phyloP scores from a whole-genome alignment of 768 basidiomycete species.

The Rossbeevera mucosa region DNA sequence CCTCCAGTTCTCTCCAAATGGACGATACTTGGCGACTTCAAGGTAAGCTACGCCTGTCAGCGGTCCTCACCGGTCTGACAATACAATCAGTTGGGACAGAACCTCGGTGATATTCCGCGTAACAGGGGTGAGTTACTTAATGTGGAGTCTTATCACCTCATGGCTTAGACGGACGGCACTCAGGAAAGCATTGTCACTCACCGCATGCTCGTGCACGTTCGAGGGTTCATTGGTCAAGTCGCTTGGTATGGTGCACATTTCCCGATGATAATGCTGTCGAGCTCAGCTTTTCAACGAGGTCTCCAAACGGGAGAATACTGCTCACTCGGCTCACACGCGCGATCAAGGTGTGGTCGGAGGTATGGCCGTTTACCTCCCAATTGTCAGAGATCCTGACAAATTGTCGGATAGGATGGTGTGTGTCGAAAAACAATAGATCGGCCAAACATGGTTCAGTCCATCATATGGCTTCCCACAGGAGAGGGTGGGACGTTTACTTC shows the following conservation, averaged over 20 bases:
- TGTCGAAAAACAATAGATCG: conserved; percentile 49
- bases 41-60: conserved; percentile 31
- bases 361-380: conserved; percentile 17
- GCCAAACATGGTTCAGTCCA: conserved; percentile 42
- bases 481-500: conserved; percentile 33
- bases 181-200: conserved; percentile 43
- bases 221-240: conserved; percentile 52
- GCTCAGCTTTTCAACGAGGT: conserved; percentile 32
- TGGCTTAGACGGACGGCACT: conserved; percentile 9
- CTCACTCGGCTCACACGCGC: conserved; percentile 46
- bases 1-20: conserved; percentile 53
- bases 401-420: conserved; percentile 43
- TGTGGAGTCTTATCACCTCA: conserved; percentile 4
- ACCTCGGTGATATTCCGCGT: conserved; percentile 49
- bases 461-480: conserved; percentile 48
- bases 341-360: conserved; percentile 52
- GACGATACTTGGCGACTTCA: conserved; percentile 50
- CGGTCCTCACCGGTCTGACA: conserved; percentile 4
- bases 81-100: conserved; percentile 41
- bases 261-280: not conserved
- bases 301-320: conserved; percentile 42
- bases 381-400: conserved; percentile 6
- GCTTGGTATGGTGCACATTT: conserved; percentile 37
- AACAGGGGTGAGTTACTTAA: conserved; percentile 37
- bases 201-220: conserved; percentile 47